Conservation (phyloP, 2,329 filamentous ascomycete genomes). For the Penicillium digitatum region DNA sequence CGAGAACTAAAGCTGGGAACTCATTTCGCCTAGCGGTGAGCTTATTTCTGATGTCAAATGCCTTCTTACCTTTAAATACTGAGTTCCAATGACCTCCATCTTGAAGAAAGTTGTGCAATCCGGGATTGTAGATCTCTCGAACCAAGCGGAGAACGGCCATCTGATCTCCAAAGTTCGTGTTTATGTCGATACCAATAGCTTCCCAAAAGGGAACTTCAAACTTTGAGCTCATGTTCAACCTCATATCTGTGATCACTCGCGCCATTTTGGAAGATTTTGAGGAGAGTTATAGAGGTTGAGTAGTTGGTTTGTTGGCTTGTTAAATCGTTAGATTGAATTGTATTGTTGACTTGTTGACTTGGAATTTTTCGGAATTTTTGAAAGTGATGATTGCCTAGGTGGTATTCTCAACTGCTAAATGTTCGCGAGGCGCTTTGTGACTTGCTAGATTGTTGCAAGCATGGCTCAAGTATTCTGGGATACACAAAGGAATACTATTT, state of each 20-base stretch:
- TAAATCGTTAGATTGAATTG: not conserved
- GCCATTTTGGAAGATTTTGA: not conserved
- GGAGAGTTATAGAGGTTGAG: not conserved
- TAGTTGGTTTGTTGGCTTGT: not conserved
- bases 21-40: not conserved
- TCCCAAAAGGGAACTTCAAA: not conserved
- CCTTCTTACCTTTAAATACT: not conserved
- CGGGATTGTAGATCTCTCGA: not conserved
- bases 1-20: not conserved
- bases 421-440: not conserved
- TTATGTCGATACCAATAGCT: not conserved
- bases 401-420: not conserved
- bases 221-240: not conserved
- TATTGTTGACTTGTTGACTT: not conserved
- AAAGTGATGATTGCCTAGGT: not conserved
- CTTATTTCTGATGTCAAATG: not conserved
- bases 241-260: not conserved
- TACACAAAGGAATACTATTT: not conserved
- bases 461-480: not conserved
- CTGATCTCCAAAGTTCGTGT: not conserved
- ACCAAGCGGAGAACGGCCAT: not conserved
- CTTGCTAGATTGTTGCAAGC: not conserved
- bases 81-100: not conserved
- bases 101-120: not conserved
- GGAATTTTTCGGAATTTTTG: not conserved